Base-by-base conservation (phyloP, 2,329 filamentous ascomycete genomes). In the Alternaria novae-zelandiae region DNA sequence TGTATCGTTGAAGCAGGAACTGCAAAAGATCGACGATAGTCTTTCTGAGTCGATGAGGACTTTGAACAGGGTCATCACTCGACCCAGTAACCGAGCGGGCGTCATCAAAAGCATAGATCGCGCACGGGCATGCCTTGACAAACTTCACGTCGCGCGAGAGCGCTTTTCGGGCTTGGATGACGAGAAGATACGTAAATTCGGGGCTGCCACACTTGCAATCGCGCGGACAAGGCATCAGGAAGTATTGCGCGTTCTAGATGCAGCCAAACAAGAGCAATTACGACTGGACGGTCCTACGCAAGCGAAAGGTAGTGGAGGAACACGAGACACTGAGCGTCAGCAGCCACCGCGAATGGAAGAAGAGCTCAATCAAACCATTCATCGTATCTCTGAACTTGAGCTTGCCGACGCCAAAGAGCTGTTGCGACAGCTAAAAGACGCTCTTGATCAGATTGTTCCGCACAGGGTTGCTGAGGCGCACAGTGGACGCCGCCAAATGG, bases 331-430 rank as follows among this genome's bases (percentile, higher is more conserved):
- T 2, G n/a, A 41, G n/a, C 36, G n/a, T 5, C n/a, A 17, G 3
- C 0, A 41, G 36, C 15, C 36, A 3, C 3, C 0, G 36, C 36
- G 36, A 41, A 1, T 0, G n/a, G 36, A 41, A 0, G 36, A 41
- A 41, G 36, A 41, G 15, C 2, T 41, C 36, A 2, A 41, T 17
- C 36, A 0, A 1, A 41, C 3, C 0, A 1, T 41, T 1, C n/a
- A 41, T 17, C 36, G n/a, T 41, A 2, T 41, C 36, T 41, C 36
- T 2, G 8, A 41, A 41, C 3, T 41, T 41, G 32, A 41, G 0
- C n/a, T 4, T 7, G 15, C 4, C 7, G 36, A 41, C 36, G 3
- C 36, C 15, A 4, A 10, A 3, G 36, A 41, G 36, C 36, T 41
- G 5, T 3, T 41, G 36, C 36, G n/a, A 3, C 36, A 41, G 36